These are phyloP conservation scores for Pichia manshurica DNA, from an alignment of 805 yeast species.

Conservation along the genomic window DNA sequence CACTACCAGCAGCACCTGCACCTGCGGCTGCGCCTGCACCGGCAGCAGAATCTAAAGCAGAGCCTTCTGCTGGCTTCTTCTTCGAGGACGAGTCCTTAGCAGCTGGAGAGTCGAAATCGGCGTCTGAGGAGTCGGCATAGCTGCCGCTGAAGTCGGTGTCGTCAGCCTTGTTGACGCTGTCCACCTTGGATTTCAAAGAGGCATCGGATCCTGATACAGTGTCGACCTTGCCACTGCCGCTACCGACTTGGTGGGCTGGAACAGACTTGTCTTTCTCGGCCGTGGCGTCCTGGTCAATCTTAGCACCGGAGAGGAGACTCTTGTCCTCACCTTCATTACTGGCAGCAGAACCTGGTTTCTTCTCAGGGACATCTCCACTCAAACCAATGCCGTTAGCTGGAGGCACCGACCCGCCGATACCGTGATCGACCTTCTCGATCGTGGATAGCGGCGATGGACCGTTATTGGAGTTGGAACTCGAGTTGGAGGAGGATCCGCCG, in stretches of 20 bases:
- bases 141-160: conserved; percentile 1
- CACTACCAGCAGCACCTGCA: not conserved
- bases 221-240: conserved; percentile 10
- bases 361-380: not conserved
- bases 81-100: not conserved
- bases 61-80: no score
- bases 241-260: not conserved
- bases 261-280: conserved; percentile 9
- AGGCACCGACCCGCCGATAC: conserved; percentile 6
- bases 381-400: conserved; percentile 9
- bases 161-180: conserved; percentile 9
- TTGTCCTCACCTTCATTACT: not conserved
- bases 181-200: conserved; percentile 13
- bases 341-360: no score
- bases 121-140: conserved; percentile 1
- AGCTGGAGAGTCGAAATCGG: not conserved
- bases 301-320: conserved; percentile 14
- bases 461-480: not conserved
- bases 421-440: conserved; percentile 10
- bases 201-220: conserved; percentile 16
- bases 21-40: not conserved
- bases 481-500: no score
- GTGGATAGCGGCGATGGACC: not conserved
- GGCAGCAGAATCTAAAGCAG: not conserved
- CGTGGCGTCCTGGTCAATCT: conserved; percentile 13